Percentiles rank a stretch among this genome's conserved stretches.
These are phyloP conservation scores for Rhodotorula mucilaginosa DNA, from an alignment of 1,284 basidiomycete species.

Conservation along the genomic window DNA sequence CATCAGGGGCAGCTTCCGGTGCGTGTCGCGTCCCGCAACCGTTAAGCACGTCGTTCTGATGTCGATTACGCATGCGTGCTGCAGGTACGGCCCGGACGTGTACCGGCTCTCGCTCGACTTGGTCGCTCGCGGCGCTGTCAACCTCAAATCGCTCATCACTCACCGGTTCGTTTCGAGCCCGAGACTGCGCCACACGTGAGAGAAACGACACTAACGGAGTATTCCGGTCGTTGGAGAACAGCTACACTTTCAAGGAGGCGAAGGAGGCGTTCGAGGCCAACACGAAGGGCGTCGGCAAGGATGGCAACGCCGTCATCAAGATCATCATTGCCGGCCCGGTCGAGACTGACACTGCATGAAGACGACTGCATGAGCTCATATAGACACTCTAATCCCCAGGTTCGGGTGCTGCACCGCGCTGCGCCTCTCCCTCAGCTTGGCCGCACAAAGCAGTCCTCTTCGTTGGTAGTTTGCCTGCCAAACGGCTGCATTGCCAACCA, in stretches of 20 bases:
- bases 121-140: slow-evolving; percentile 55
- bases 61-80: neutral
- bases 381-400: neutral
- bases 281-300: slow-evolving; percentile 65
- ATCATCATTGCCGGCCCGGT: slow-evolving; percentile 49
- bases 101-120: slow-evolving; percentile 58
- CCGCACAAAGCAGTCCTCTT: slow-evolving; percentile 11
- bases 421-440: slow-evolving; percentile 52
- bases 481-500: too few species aligned
- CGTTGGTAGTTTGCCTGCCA: neutral
- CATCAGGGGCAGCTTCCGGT: slow-evolving; percentile 83
- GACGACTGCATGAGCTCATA: neutral
- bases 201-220: too few species aligned
- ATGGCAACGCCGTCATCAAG: slow-evolving; percentile 57
- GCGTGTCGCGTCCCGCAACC: slow-evolving; percentile 48
- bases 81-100: slow-evolving; percentile 60
- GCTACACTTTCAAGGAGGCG: slow-evolving; percentile 53
- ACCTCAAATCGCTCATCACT: slow-evolving; percentile 56
- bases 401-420: neutral
- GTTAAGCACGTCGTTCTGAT: neutral
- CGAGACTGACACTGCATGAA: slow-evolving; percentile 4
- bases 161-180: slow-evolving; percentile 56
- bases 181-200: neutral
- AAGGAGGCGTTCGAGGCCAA: slow-evolving; percentile 57
- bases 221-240: neutral